phyloP scores from a whole-genome alignment of 2,329 filamentous ascomycete species.

The Leptographium radiaticola region DNA sequence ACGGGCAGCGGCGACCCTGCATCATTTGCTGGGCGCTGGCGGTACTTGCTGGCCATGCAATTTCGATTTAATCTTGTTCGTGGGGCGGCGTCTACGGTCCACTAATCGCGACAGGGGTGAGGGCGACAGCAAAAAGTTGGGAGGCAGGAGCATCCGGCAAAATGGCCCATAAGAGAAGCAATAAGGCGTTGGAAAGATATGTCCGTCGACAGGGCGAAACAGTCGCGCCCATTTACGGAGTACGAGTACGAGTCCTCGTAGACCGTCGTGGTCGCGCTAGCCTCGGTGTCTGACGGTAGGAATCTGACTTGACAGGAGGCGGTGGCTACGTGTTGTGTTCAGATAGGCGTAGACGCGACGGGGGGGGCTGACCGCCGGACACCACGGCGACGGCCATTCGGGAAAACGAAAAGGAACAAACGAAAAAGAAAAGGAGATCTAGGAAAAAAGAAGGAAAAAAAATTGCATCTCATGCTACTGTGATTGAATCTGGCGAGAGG shows the following conservation, averaged over 20 bases:
- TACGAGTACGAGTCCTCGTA: no score
- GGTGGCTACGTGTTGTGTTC: no score
- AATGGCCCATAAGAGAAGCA: no score
- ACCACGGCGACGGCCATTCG: not conserved
- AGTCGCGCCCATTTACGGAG: not conserved
- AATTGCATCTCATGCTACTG: no score
- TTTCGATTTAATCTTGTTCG: slow-evolving; percentile 12
- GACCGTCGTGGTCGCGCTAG: no score
- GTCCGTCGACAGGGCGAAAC: not conserved
- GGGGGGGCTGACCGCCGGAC: no score
- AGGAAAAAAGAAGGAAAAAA: no score
- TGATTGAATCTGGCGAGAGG: no score
- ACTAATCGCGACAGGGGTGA: slow-evolving; percentile 6
- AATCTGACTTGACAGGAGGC: no score
- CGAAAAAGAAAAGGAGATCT: not conserved
- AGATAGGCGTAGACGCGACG: no score
- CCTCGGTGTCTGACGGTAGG: no score
- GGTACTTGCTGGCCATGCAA: slow-evolving; percentile 7
- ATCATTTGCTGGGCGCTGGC: slow-evolving; percentile 3
- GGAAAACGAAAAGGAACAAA: not conserved
- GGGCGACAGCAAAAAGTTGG: not conserved
- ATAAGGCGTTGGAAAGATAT: no score
- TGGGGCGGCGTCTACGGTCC: slow-evolving; percentile 7
- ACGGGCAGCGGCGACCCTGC: slow-evolving; percentile 3
- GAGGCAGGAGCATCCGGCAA: not conserved